These are phyloP conservation scores for Senna siamea DNA, from an alignment of 306 rosid species.

Conservation along the genomic window DNA sequence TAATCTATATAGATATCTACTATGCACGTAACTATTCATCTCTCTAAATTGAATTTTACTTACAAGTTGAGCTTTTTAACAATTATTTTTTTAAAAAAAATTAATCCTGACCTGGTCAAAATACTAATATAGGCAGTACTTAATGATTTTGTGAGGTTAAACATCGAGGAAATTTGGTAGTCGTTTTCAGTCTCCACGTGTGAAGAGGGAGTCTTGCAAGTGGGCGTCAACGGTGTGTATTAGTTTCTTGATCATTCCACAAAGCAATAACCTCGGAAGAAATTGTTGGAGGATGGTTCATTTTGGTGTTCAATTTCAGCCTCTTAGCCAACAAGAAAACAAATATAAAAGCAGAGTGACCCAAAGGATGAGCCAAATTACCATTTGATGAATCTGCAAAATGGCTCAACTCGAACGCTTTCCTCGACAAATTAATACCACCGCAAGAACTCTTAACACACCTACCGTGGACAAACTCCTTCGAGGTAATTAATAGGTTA, in stretches of 20 bases:
- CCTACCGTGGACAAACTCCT: background rate
- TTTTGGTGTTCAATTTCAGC: conserved; percentile 35
- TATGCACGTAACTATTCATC: too few relatives aligned
- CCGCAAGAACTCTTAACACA: conserved; percentile 28
- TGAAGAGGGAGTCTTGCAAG: conserved; percentile 28
- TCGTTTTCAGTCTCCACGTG: conserved; percentile 41
- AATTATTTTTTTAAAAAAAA: background rate
- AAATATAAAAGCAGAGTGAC: conserved; percentile 34
- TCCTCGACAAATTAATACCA: conserved; percentile 44
- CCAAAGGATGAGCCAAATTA: conserved; percentile 24
- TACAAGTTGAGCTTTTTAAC: too few relatives aligned
- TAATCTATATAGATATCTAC: too few relatives aligned
- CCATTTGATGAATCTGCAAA: conserved; percentile 11
- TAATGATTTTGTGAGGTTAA: conserved; percentile 12
- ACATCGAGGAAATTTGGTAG: conserved; percentile 14
- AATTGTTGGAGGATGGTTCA: conserved; percentile 38
- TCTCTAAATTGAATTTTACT: too few relatives aligned
- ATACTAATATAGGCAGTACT: conserved; percentile 37
- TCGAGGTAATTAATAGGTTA: conserved; percentile 22
- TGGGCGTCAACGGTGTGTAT: conserved; percentile 22
- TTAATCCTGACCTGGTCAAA: conserved; percentile 49
- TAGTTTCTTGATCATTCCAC: conserved; percentile 38
- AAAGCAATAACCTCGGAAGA: conserved; percentile 49
- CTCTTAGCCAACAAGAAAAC: conserved; percentile 23
- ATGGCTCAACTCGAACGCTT: conserved; percentile 75